A percentile compares a stretch with the other conserved stretches of the same genome.
These are phyloP conservation scores for Xylaria sp. DNA, from an alignment of 2,329 filamentous ascomycete genomes.

Conservation along the genomic window DNA sequence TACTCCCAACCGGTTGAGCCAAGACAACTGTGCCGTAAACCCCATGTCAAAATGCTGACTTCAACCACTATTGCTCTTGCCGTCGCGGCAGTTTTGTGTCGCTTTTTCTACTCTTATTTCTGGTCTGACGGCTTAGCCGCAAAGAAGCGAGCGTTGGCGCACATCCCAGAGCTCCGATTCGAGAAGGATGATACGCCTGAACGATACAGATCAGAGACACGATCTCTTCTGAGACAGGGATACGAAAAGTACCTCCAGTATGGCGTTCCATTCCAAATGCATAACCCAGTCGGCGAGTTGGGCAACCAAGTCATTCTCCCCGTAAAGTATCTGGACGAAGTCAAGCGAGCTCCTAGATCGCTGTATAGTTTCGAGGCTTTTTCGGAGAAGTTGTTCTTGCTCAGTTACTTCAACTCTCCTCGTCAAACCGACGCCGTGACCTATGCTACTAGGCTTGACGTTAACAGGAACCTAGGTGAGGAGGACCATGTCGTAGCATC, in stretches of 20 bases:
- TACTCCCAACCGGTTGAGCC: background rate
- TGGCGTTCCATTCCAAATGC: conserved; percentile 33
- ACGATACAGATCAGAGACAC: conserved; percentile 18
- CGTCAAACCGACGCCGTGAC: conserved; percentile 22
- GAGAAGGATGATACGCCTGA: conserved; percentile 24
- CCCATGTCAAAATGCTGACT: conserved; percentile 10
- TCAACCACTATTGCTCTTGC: conserved; percentile 11
- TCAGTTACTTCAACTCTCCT: conserved; percentile 26
- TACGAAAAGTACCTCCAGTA: conserved; percentile 31
- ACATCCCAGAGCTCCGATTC: conserved; percentile 29
- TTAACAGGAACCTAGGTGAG: conserved; percentile 27
- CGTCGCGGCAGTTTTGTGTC: conserved; percentile 6
- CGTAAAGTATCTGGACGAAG: conserved; percentile 35
- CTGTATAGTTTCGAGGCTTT: conserved; percentile 32
- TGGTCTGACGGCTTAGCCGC: conserved; percentile 9
- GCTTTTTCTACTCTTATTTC: conserved; percentile 7
- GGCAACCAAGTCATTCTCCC: conserved; percentile 32
- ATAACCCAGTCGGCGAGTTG: conserved; percentile 27
- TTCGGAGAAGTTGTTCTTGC: conserved; percentile 28
- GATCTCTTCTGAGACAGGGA: conserved; percentile 12
- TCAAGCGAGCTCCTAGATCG: conserved; percentile 31
- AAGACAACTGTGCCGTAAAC: background rate
- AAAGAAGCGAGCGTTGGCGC: conserved; percentile 20
- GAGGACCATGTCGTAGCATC: background rate
- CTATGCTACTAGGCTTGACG: conserved; percentile 10